Evolutionary conservation across 2,329 filamentous ascomycete genomes (phyloP), one percentile per base, ranked within the genome.

Genomic region (Colletotrichum acutatum): DNA sequence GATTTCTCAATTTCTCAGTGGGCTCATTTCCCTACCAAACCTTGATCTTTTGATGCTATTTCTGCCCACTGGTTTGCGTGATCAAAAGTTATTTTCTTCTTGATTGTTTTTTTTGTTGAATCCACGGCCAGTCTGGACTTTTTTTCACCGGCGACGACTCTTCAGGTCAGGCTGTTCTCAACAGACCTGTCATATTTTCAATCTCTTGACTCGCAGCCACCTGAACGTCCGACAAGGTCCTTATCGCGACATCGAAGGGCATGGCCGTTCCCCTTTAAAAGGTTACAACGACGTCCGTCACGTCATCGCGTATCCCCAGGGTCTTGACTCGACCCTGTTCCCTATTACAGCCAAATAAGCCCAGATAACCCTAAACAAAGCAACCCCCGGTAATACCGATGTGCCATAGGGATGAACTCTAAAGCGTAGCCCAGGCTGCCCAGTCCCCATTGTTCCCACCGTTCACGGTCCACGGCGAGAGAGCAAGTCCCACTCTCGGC

Each of bases 301-400:
- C 66, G 70, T 56, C 61, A 69, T 69, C 16, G 59, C 14, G 42
- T 34, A 59, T 59, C 32, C 59, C 66, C 30, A 16, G 66, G 59
- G 28, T 64, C 61, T 24, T 56, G 70, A 72, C 11, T 72, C 70
- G 37, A 66, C 53, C 30, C 30, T 49, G 5, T 9, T 12, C 26
- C 14, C 30, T 30, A 22, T 22, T 8, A 4, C 24, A 16, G n/a
- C 11, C 8, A 26, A 4, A 19, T 14, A 57, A 19, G 30, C 30
- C 16, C 8, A 26, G 2, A 19, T 14, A 52, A 9, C 32, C 14
- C 46, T 34, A 28, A 26, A 12, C 11, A 63, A 63, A 34, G 28
- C 37, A 54, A 52, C 16, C 24, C 42, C 24, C 59, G 70, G 70
- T 56, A 69, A 69, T 69, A 22, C 66, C 70, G 70, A 49, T 49